phyloP scores from a whole-genome alignment of 805 yeast species.

The Debaryomyces hansenii region DNA sequence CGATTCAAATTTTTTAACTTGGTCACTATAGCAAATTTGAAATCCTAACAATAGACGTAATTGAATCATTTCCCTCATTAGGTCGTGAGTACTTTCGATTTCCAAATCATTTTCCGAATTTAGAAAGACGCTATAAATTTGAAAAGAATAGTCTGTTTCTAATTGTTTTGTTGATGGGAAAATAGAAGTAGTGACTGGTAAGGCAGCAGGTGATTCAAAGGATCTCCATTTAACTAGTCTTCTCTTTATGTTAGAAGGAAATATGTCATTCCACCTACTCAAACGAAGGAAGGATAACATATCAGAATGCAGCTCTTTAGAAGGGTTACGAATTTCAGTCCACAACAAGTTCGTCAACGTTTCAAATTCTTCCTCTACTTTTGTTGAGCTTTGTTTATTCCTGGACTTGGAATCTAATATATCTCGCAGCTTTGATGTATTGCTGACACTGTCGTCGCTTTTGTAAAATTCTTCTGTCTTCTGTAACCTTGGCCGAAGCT shows the following conservation, averaged over 20 bases:
- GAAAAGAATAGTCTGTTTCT: conserved; percentile 70
- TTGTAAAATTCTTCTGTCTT: not conserved
- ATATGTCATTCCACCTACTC: conserved; percentile 90
- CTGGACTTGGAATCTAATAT: conserved; percentile 3
- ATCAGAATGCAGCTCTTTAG: conserved; percentile 59
- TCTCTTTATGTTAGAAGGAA: conserved; percentile 68
- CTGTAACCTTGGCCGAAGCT: not conserved
- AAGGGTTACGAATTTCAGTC: conserved; percentile 61
- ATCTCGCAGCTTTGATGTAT: not conserved
- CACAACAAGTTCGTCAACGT: conserved; percentile 22
- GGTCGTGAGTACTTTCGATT: conserved; percentile 51
- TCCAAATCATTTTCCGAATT: conserved; percentile 57
- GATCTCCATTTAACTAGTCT: conserved; percentile 89
- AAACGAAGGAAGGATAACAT: conserved; percentile 57
- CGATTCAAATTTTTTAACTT: conserved; percentile 64
- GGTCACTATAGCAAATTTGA: conserved; percentile 79
- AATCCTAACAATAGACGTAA: conserved; percentile 82
- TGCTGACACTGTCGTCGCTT: not conserved
- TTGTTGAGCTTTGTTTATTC: conserved; percentile 1
- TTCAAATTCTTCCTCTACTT: conserved; percentile 8
- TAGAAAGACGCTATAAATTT: conserved; percentile 76
- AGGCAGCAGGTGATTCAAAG: conserved; percentile 86
- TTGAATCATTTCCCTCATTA: conserved; percentile 85
- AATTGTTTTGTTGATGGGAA: conserved; percentile 75
- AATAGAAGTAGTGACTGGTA: conserved; percentile 77